Evolutionary conservation across 2,329 filamentous ascomycete species (phyloP).

Genomic region (Pochonia chlamydosporia): DNA sequence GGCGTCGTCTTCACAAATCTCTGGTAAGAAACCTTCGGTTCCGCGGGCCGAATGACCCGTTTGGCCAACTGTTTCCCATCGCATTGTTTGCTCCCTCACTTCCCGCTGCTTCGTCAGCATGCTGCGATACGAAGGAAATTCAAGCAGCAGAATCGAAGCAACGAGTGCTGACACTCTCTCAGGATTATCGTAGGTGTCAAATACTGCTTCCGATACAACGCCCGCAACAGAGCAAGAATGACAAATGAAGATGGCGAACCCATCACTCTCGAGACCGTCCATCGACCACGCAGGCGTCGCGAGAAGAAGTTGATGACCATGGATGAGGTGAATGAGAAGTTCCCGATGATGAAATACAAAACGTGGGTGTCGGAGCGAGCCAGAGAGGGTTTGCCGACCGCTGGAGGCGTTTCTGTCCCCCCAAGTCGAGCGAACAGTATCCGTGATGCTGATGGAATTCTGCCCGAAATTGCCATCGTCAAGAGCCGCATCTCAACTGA

Average conservation of each 20-base stretch:
- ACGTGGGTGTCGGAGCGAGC: conserved; percentile 82
- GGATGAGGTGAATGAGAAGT: conserved; percentile 97
- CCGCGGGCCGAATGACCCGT: neutral
- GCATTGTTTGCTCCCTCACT: no score
- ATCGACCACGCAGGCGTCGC: conserved; percentile 74
- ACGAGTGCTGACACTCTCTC: conserved; percentile 17
- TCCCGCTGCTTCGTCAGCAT: no score
- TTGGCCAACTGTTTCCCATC: neutral
- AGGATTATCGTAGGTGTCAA: conserved; percentile 99
- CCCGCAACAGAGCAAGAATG: conserved; percentile 77
- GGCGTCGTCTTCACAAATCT: conserved; percentile 98
- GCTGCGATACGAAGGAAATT: no score
- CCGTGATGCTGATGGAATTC: conserved; percentile 56
- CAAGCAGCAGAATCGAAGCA: no score
- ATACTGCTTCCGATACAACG: conserved; percentile 98
- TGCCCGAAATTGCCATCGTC: conserved; percentile 33
- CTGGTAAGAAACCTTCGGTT: conserved; percentile 58
- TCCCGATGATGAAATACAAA: conserved; percentile 95
- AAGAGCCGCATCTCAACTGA: conserved; percentile 39
- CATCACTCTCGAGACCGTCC: conserved; percentile 82
- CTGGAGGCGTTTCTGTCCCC: conserved; percentile 74
- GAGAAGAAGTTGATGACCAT: conserved; percentile 99
- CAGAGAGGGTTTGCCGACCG: conserved; percentile 74
- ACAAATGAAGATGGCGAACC: conserved; percentile 77
- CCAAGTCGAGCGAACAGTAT: conserved; percentile 69